Evolutionary conservation across 768 basidiomycete genomes (phyloP).

Genomic region (Leccinum obscurum): DNA sequence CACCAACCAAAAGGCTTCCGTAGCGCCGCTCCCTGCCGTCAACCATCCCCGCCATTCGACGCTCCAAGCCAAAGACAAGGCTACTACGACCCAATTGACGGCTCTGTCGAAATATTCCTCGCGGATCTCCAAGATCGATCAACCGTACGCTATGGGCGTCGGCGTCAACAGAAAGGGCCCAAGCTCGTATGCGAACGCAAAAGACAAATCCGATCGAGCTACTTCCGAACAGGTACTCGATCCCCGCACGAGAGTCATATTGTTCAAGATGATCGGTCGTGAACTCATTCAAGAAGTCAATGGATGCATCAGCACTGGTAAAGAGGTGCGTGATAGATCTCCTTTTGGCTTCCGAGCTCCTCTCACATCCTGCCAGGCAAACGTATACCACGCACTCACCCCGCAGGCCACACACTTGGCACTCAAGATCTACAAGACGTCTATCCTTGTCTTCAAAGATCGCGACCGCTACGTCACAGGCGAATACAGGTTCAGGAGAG

Average conservation of each 20-base stretch:
- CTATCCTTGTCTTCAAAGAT: constrained; percentile 96
- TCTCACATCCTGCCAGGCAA: constrained; percentile 62
- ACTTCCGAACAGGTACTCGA: constrained; percentile 98
- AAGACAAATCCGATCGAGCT: constrained; percentile 96
- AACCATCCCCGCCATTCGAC: constrained; percentile 56
- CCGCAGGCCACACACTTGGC: constrained; percentile 66
- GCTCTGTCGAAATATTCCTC: constrained; percentile 77
- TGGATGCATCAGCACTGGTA: constrained; percentile 96
- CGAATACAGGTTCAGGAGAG: constrained; percentile 91
- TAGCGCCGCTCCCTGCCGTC: constrained; percentile 67
- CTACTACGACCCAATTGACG: constrained; percentile 68
- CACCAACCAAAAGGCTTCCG: constrained; percentile 46
- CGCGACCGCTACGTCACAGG: constrained; percentile 96
- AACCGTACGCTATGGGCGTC: constrained; percentile 63
- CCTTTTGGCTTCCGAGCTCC: not conserved
- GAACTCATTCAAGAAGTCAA: constrained; percentile 89
- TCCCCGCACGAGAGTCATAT: constrained; percentile 88
- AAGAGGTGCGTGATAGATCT: constrained; percentile 64
- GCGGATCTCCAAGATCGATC: constrained; percentile 70
- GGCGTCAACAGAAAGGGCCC: constrained; percentile 93
- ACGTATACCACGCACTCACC: constrained; percentile 89
- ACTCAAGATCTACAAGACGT: constrained; percentile 98
- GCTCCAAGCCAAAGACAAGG: constrained; percentile 52
- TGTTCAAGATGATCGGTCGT: constrained; percentile 95
- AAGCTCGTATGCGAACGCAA: constrained; percentile 80